Base-by-base conservation (phyloP, 169 alveolate genomes). In the Perkinsus olseni region DNA sequence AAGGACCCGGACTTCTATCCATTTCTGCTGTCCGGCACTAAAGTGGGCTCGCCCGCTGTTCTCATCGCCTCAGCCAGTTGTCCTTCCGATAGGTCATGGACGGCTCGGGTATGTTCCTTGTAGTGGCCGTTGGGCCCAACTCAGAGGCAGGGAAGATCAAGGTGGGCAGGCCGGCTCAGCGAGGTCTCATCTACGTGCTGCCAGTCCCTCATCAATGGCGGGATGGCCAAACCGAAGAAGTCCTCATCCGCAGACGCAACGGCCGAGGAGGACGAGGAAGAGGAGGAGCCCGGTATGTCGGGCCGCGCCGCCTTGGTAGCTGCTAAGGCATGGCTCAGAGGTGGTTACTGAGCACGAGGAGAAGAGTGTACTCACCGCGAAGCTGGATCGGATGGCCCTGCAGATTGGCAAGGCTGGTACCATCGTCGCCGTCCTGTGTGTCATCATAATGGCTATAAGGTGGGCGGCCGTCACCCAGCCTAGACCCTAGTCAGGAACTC, bases 1-100 rank as follows among this genome's bases (percentile, higher is more conserved):
- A 98, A 98, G 93, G 94, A 40, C 39, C 45, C 93, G 0, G n/a
- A 91, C 0, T 0, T 24, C 31, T 20, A 38, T 28, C 93, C 93
- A 4, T 91, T 40, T 37, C 74, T 91, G 21, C 39, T 91, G 37
- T 38, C 74, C 0, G 93, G 93, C 8, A 39, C 74, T 51, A 91
- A 62, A 24, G 82, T 62, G 82, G 34, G 82, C 13, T 24, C 8
- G 31, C 34, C 13, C n/a, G n/a, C n/a, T n/a, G n/a, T n/a, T 62
- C 82, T 3, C 34, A 62, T 6, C 34, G 13, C 34, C 31, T 4
- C 1, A 4, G 82, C 17, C 1, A 24, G 17, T 62, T 4, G 31
- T 36, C 39, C 24, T 91, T 0, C 92, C n/a, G 62, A 91, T 24
- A 39, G 93, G 93, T 13, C 40, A 91, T 28, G 82, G 82, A 62